phyloP scores from a whole-genome alignment of 257 asterid species.

The Solanum piurae region DNA sequence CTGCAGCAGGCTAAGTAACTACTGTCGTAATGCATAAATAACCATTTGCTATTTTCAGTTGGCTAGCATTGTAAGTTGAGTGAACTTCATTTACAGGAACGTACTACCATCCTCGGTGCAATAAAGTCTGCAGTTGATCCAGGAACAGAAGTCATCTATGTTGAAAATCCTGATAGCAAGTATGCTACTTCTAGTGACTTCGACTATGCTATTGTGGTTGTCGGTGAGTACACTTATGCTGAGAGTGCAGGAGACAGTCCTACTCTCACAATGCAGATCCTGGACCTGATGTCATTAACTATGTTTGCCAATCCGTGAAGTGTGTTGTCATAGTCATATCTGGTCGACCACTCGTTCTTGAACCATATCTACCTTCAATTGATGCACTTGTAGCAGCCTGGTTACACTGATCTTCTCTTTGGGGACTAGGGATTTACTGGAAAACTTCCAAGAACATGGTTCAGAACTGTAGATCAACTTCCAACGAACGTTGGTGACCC shows the following conservation, averaged over 20 bases:
- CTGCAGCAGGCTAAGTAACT: not conserved
- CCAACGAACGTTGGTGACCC: conserved; percentile 66
- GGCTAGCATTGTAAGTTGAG: not conserved
- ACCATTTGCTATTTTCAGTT: not conserved
- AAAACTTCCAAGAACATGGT: conserved; percentile 66
- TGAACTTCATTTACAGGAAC: conserved; percentile 32
- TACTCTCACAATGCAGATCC: conserved; percentile 63
- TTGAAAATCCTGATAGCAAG: conserved; percentile 49
- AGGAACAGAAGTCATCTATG: conserved; percentile 41
- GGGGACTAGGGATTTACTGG: conserved; percentile 67
- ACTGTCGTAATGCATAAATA: not conserved
- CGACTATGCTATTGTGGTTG: conserved; percentile 59
- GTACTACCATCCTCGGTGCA: conserved; percentile 63
- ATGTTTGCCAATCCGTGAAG: conserved; percentile 44
- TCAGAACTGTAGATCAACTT: conserved; percentile 65
- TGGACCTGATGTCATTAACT: conserved; percentile 54
- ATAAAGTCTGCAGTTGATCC: conserved; percentile 50
- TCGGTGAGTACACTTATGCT: conserved; percentile 69
- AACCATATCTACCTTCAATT: conserved; percentile 40
- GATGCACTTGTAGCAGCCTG: conserved; percentile 78
- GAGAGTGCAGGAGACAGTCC: conserved; percentile 69
- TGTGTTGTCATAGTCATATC: conserved; percentile 58
- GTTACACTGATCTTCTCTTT: conserved; percentile 61
- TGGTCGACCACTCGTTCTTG: conserved; percentile 68
- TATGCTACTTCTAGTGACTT: conserved; percentile 46